Conservation (phyloP, 179 eudicot species). For the Carnegiea gigantea region DNA sequence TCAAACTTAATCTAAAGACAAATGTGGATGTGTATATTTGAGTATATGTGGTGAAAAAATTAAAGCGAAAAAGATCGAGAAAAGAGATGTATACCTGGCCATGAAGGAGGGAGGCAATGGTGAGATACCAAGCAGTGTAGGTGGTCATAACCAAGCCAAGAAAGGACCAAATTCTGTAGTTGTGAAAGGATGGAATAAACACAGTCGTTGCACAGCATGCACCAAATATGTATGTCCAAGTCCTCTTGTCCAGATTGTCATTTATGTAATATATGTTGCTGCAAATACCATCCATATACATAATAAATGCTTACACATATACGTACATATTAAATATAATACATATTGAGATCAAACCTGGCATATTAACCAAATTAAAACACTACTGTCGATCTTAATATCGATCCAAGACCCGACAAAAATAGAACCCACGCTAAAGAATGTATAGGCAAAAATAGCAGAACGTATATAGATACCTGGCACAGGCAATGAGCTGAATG, state of each 20-base stretch:
- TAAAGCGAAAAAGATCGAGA: neutral
- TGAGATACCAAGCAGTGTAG: conserved; percentile 52
- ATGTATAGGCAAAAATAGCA: neutral
- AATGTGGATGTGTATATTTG: too few relatives aligned
- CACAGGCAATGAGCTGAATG: conserved; percentile 57
- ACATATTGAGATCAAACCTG: neutral
- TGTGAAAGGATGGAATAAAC: conserved; percentile 51
- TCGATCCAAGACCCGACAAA: too few relatives aligned
- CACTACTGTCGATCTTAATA: neutral
- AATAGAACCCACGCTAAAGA: too few relatives aligned
- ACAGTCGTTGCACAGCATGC: conserved; percentile 58
- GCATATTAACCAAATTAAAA: neutral
- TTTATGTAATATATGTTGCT: conserved; percentile 57
- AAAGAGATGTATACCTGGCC: conserved; percentile 38
- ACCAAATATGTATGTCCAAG: conserved; percentile 55
- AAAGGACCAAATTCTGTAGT: conserved; percentile 53
- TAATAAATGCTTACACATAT: neutral
- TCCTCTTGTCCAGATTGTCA: conserved; percentile 52
- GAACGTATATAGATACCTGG: conserved; percentile 27
- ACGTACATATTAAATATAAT: neutral
- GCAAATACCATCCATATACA: conserved; percentile 18
- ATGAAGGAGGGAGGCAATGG: conserved; percentile 43
- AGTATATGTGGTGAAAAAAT: too few relatives aligned
- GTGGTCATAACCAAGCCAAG: conserved; percentile 51
- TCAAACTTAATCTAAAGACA: too few relatives aligned